Base-by-base conservation (phyloP, 805 yeast genomes). In the Saitoella complicata region DNA sequence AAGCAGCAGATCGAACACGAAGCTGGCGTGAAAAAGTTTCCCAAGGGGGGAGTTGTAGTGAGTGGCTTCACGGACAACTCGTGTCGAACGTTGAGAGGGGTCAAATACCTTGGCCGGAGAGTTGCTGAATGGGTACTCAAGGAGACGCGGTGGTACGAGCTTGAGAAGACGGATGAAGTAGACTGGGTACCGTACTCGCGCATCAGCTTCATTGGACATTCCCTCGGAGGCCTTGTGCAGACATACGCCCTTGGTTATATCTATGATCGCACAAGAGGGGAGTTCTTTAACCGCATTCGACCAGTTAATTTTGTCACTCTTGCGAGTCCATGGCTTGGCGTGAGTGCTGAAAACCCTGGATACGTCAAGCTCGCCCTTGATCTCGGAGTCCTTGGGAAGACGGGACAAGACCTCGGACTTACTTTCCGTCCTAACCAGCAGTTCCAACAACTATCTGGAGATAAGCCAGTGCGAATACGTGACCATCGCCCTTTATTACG, bases 211-310 rank as follows among this genome's bases (percentile, higher is more conserved):
- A 66, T 91, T 13, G 94, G 91, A 1, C 98, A 91, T 61, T 88
- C 97, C 0, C 65, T 91, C 30, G 98, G 98, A 11, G 98, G 98
- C 0, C 73, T 83, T 11, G 81, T 81, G 7, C 96, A 88, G 63
- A 76, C 94, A 0, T 88, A 82, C 69, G 94, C 97, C 1, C 67
- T 91, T 37, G 91, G 88, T 2, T 80, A 85, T 57, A 70, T 91
- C 21, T 71, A 68, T 9, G 58, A 64, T 6, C 58, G 73, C 46
- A 39, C 42, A 4, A 69, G 76, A 48, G 93, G 95, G 0, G 70
- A 74, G 53, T 75, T 86, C 52, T 86, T 88, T 56, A 59, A 71
- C 10, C 61, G 63, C 9, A 67, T 80, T 9, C 68, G 71, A 49
- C 95, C 96, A 0, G 69, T 78, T 12, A 82, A 85, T 58, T 84